These are phyloP conservation scores for Pisolithus albus DNA, from an alignment of 768 basidiomycete genomes.

Conservation along the genomic window DNA sequence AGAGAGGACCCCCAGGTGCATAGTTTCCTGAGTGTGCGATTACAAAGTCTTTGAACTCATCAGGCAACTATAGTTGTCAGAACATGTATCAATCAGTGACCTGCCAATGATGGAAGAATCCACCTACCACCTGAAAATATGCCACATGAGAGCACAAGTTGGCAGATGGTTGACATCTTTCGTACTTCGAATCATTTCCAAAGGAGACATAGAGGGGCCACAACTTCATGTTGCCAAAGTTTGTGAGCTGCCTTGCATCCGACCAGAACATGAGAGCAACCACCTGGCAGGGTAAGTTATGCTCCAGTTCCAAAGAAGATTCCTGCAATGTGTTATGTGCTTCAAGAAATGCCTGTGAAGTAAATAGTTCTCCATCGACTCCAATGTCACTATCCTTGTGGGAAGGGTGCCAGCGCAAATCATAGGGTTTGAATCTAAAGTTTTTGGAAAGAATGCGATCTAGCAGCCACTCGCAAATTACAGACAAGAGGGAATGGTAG, in stretches of 20 bases:
- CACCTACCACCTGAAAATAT: background rate
- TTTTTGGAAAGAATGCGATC: too few species aligned
- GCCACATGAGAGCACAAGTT: background rate
- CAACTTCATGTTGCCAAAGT: conserved; percentile 23
- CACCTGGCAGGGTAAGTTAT: conserved; percentile 9
- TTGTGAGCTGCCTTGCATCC: conserved; percentile 25
- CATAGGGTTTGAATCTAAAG: too few species aligned
- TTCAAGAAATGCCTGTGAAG: conserved; percentile 10
- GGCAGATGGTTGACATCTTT: conserved; percentile 2
- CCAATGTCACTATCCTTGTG: background rate
- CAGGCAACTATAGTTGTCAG: background rate
- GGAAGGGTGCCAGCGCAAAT: too few species aligned
- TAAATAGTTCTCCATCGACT: conserved; percentile 17
- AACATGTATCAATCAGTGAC: background rate
- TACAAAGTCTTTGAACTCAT: conserved; percentile 9
- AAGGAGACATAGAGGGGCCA: conserved; percentile 23
- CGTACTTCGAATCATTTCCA: conserved; percentile 18
- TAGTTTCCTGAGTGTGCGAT: background rate
- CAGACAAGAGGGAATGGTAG: too few species aligned
- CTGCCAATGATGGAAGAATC: background rate
- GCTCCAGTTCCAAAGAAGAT: conserved; percentile 8
- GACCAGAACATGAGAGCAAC: conserved; percentile 26
- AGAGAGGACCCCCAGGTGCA: background rate
- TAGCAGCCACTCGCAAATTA: too few species aligned
- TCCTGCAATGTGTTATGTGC: conserved; percentile 14